Conservation (phyloP, 2,329 filamentous ascomycete species). For the Ophiostoma tasmaniense region DNA sequence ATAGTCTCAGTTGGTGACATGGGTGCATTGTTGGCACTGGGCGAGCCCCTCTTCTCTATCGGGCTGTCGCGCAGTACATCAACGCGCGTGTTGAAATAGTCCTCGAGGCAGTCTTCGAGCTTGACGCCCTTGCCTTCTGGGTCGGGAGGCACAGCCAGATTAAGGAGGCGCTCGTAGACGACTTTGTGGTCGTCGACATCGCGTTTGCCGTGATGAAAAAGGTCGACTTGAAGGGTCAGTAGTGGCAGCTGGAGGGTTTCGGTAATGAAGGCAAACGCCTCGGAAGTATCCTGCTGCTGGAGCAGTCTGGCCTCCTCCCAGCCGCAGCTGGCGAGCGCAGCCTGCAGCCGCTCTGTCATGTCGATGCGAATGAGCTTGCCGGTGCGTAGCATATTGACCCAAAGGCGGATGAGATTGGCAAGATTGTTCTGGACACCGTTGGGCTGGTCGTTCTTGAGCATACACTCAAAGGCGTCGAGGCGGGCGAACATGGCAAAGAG, state of each 20-base stretch:
- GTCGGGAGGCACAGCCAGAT: slow-evolving; percentile 79
- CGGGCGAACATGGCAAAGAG: slow-evolving; percentile 94
- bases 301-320: slow-evolving; percentile 72
- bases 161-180: slow-evolving; percentile 80
- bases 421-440: slow-evolving; percentile 65
- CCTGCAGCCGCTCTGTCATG: slow-evolving; percentile 57
- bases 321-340: slow-evolving; percentile 73
- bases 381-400: slow-evolving; percentile 84
- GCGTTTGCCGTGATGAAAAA: slow-evolving; percentile 79
- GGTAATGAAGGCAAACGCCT: slow-evolving; percentile 92
- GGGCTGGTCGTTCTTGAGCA: slow-evolving; percentile 72
- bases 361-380: slow-evolving; percentile 80
- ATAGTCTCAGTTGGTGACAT: slow-evolving; percentile 28
- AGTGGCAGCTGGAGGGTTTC: slow-evolving; percentile 80
- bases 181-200: slow-evolving; percentile 88
- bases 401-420: slow-evolving; percentile 70
- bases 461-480: slow-evolving; percentile 83
- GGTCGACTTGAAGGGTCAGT: slow-evolving; percentile 83
- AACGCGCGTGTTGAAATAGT: slow-evolving; percentile 90
- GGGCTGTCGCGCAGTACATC: slow-evolving; percentile 71
- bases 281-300: slow-evolving; percentile 90
- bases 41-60: slow-evolving; percentile 39
- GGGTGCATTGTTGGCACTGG: slow-evolving; percentile 24
- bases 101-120: slow-evolving; percentile 83
- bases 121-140: slow-evolving; percentile 63